Evolutionary conservation across 352 stramenopile genomes (phyloP), one percentile per base, ranked within the genome.

Genomic region (Phytophthora hibernalis): DNA sequence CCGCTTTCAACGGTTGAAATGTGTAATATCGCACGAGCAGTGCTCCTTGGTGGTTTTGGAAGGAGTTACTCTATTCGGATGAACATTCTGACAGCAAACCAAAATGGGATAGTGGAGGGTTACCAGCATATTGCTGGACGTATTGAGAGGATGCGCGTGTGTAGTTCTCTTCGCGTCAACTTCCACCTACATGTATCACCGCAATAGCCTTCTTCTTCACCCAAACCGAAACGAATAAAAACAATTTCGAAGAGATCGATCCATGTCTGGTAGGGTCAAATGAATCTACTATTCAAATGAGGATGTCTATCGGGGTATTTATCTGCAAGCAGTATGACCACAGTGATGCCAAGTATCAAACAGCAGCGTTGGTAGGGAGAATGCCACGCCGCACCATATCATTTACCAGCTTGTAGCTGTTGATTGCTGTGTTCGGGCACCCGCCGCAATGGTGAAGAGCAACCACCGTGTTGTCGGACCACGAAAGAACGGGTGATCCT

Each of bases 401-500:
- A 5, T 56, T 67, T 4, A 90, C 61, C 51, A 93, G 75, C 35
- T 82, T 79, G 48, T 87, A 61, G 49, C 61, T 80, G 68, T 89
- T 90, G 54, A 90, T 83, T 8, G 80, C 85, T 5, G 79, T 89
- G 54, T 95, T 95, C 4, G 79, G 82, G 26, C 86, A 95, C 1
- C 84, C 84, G 1, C 86, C 86, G 48, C 86, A 95, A 60, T 93
- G 85, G 55, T 93, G 86, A 4, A 95, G 68, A 5, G 68, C 86
- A 21, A 92, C 64, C 3, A 95, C 86, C 2, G 58, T 37, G 38
- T 95, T 91, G 52, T 95, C 86, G 0, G 21, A 59, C 61, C 53
- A 80, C 6, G 81, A 71, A 24, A 93, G 70, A 8, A 94, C 71
- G 0, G 86, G 86, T 8, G 86, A 92, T 7, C 86, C 86, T 0